phyloP scores from a whole-genome alignment of 2,329 filamentous ascomycete genomes.

The Fusarium sp. region DNA sequence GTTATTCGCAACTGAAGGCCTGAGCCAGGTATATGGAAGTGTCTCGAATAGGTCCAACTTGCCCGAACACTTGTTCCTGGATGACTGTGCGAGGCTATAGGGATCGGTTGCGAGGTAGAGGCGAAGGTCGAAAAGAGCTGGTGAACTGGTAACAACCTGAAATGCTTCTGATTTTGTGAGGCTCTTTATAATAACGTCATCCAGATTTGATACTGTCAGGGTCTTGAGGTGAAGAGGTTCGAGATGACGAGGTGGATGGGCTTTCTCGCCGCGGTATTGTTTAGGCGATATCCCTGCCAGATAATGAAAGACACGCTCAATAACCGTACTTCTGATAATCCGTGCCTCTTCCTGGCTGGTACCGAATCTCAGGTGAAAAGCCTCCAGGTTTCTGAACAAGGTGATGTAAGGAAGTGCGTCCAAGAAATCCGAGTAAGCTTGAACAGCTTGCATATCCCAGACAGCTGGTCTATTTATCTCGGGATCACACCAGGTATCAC shows the following conservation, averaged over 20 bases:
- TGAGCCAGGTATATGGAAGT: constrained; percentile 37
- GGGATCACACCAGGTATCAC: constrained; percentile 10
- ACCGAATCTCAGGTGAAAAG: constrained; percentile 13
- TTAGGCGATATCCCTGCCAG: constrained; percentile 10
- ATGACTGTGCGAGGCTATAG: neutral
- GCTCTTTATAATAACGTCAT: neutral
- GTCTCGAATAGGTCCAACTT: constrained; percentile 6
- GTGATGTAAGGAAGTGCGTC: constrained; percentile 1
- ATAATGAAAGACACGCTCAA: constrained; percentile 18
- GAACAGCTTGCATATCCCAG: neutral
- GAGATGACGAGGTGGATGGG: neutral
- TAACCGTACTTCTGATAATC: constrained; percentile 6
- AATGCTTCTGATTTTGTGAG: neutral
- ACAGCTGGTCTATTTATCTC: neutral
- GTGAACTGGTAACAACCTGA: neutral
- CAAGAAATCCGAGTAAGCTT: constrained; percentile 1
- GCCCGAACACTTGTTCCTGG: neutral
- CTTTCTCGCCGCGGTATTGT: neutral
- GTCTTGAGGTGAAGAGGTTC: neutral
- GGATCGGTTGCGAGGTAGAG: neutral
- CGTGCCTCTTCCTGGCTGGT: neutral
- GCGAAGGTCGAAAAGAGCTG: neutral
- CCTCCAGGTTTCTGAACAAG: constrained; percentile 2
- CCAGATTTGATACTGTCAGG: constrained; percentile 13
- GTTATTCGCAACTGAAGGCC: constrained; percentile 23